Evolutionary conservation across 345 rosid genomes (phyloP).

Genomic region (Crucihimalaya himalaica): DNA sequence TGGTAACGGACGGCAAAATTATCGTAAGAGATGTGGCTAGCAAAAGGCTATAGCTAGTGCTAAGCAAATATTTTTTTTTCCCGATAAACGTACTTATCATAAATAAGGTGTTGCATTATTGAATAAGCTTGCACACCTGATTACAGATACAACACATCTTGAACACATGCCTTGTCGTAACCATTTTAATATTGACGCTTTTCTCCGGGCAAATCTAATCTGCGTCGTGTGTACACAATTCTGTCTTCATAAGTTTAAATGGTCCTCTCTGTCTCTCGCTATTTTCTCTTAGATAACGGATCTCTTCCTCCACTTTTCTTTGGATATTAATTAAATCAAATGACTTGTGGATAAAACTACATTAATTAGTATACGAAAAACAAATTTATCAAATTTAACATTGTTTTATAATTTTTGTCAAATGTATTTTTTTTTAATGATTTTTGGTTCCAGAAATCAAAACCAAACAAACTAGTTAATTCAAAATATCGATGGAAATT

Average conservation of each 20-base stretch:
- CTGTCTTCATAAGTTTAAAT: neutral
- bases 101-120: neutral
- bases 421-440: neutral
- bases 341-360: neutral
- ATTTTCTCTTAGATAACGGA: neutral
- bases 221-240: neutral
- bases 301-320: neutral
- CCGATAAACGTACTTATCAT: too few relatives aligned
- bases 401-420: neutral
- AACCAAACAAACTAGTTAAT: too few relatives aligned
- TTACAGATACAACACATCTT: constrained; percentile 1
- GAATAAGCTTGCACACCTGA: constrained; percentile 11
- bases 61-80: too few relatives aligned
- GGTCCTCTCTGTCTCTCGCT: neutral
- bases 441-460: neutral
- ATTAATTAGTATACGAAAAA: neutral
- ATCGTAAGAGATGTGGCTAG: too few relatives aligned
- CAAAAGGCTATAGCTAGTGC: too few relatives aligned
- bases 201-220: constrained; percentile 8
- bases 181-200: constrained; percentile 17
- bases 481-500: neutral
- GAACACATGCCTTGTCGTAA: constrained; percentile 8
- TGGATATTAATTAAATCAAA: neutral
- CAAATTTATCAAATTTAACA: neutral
- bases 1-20: too few relatives aligned